Base-by-base conservation (phyloP, 2,329 filamentous ascomycete genomes). In the Trichoderma lentiforme region DNA sequence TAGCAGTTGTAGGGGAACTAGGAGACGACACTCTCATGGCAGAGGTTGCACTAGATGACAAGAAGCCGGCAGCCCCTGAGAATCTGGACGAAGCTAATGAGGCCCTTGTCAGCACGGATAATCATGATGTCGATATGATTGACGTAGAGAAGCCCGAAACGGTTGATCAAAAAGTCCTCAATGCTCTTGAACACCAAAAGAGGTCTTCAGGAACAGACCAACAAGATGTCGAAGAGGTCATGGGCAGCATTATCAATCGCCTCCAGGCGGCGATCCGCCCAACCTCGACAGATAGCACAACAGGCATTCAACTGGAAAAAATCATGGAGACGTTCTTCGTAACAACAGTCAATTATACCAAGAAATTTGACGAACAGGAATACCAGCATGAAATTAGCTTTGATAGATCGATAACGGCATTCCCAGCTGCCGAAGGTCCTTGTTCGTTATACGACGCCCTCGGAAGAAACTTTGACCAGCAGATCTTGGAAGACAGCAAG, bases 211-310 rank as follows among this genome's bases (percentile, higher is more conserved):
- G 86, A 3, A 88, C 86, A 0, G 85, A 93, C 39, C 96, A 99
- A 78, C 95, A 99, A 82, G 96, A 99, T 81, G 95, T 98, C 5
- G 94, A 94, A 14, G 96, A 99, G 81, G 95, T 98, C 60, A 95
- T 98, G 83, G 94, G 94, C 72, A 96, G 95, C 77, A 93, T 97
- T 30, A 89, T 98, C 72, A 94, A 95, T 78, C 92, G 96, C 65
- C 85, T 98, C n/a, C 93, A 96, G 77, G 94, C 93, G 67, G 95
- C 95, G 3, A 95, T 98, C 78, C 90, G 88, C 71, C 88, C 93
- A 6, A 87, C 87, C n/a, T 88, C 87, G 4, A 89, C 93, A 73
- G 80, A 83, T 71, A 82, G 86, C 7, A 87, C 80, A 34, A 84
- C 90, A 58, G 92, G 92, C 3, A 92, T 97, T 74, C 95, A 98